phyloP scores from a whole-genome alignment of 2,329 filamentous ascomycete species.

The Reticulascus tulasneorum region DNA sequence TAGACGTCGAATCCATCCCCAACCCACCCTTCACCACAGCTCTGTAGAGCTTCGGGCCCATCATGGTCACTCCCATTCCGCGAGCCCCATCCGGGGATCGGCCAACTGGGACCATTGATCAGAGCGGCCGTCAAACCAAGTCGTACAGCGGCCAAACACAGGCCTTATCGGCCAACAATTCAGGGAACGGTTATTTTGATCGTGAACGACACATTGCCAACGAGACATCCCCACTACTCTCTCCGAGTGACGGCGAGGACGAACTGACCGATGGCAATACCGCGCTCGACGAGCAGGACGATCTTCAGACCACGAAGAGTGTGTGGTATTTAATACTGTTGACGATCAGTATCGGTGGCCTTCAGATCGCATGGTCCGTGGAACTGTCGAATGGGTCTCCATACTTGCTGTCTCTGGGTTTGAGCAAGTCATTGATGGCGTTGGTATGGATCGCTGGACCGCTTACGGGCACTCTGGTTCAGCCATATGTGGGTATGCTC shows the following conservation, averaged over 20 bases:
- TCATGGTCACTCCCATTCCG: too few species aligned
- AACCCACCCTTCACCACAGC: too few species aligned
- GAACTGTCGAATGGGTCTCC: slow-evolving; percentile 91
- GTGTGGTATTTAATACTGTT: slow-evolving; percentile 81
- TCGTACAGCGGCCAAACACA: slow-evolving; percentile 4
- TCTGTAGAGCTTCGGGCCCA: too few species aligned
- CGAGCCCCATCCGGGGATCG: too few species aligned
- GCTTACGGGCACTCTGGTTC: slow-evolving; percentile 72
- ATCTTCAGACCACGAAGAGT: slow-evolving; percentile 66
- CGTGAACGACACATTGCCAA: neutral
- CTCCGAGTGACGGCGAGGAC: slow-evolving; percentile 8
- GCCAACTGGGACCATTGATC: slow-evolving; percentile 8
- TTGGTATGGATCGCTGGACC: slow-evolving; percentile 83
- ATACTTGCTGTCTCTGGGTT: slow-evolving; percentile 72
- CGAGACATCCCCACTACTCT: slow-evolving; percentile 13
- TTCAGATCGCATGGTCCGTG: slow-evolving; percentile 95
- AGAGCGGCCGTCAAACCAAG: slow-evolving; percentile 3
- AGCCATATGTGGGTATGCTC: slow-evolving; percentile 77
- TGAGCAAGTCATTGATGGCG: slow-evolving; percentile 79
- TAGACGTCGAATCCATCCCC: neutral
- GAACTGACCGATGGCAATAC: slow-evolving; percentile 6
- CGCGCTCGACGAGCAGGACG: slow-evolving; percentile 8
- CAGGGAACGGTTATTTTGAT: slow-evolving; percentile 2
- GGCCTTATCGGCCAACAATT: slow-evolving; percentile 4
- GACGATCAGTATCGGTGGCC: slow-evolving; percentile 79